Evolutionary conservation across 371 early-diverging fungal genomes (phyloP).

Genomic region (Circinella umbellata): DNA sequence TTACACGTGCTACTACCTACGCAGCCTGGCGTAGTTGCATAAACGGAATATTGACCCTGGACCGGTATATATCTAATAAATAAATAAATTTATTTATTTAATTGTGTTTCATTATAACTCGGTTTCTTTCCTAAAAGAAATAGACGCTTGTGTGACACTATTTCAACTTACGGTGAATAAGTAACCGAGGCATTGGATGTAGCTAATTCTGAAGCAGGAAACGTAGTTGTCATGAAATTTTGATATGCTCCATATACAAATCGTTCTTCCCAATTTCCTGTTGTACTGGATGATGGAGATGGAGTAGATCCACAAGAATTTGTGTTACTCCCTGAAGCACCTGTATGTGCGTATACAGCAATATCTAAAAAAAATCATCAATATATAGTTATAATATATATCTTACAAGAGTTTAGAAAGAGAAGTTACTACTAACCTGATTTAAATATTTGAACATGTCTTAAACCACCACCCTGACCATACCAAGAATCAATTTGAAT

Average conservation of each 20-base stretch:
- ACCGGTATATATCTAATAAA: slow-evolving; percentile 55
- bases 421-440: slow-evolving; percentile 38
- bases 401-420: background rate
- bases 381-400: background rate
- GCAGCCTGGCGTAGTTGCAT: slow-evolving; percentile 72
- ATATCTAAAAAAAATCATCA: slow-evolving; percentile 35
- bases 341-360: slow-evolving; percentile 47
- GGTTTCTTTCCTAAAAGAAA: no score
- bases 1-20: slow-evolving; percentile 60
- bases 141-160: background rate
- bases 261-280: slow-evolving; percentile 40
- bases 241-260: slow-evolving; percentile 47
- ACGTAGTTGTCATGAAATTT: slow-evolving; percentile 38
- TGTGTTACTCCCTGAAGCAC: slow-evolving; percentile 22
- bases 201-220: slow-evolving; percentile 38
- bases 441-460: slow-evolving; percentile 69
- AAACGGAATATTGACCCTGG: slow-evolving; percentile 67
- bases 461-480: slow-evolving; percentile 77
- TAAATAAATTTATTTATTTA: background rate
- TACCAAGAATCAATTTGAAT: slow-evolving; percentile 75
- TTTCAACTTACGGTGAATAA: slow-evolving; percentile 48
- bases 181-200: slow-evolving; percentile 49
- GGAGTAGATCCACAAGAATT: slow-evolving; percentile 27
- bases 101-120: background rate
- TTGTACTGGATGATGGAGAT: slow-evolving; percentile 26